Evolutionary conservation across 331 rosid genomes (phyloP).

Genomic region (Quercus phellos): DNA sequence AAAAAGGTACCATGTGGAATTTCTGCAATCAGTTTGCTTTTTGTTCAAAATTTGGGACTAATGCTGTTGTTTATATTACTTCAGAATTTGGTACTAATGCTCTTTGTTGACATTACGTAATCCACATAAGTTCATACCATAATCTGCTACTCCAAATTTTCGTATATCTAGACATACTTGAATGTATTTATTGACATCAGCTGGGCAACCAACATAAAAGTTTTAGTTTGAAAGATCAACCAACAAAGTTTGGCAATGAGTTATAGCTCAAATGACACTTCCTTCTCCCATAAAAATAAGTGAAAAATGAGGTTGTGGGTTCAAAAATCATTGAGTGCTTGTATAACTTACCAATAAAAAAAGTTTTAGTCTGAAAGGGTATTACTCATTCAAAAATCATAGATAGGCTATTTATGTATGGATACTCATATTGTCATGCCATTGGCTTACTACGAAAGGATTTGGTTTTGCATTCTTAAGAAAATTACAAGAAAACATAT

Average conservation of each 20-base stretch:
- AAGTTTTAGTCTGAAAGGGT: background rate
- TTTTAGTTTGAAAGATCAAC: background rate
- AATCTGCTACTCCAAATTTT: background rate
- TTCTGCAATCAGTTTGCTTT: background rate
- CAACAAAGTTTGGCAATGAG: too few species aligned
- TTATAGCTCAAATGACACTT: too few species aligned
- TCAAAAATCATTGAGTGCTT: too few species aligned
- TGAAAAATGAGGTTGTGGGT: too few species aligned
- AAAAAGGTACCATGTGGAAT: background rate
- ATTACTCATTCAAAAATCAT: background rate
- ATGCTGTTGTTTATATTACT: background rate
- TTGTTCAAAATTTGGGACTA: background rate
- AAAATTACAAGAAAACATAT: background rate
- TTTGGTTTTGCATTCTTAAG: background rate
- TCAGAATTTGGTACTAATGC: background rate
- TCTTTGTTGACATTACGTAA: background rate
- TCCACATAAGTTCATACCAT: background rate
- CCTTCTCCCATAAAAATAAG: too few species aligned
- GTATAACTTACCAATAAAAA: background rate
- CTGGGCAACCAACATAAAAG: background rate
- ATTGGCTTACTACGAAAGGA: background rate
- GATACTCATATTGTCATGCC: background rate
- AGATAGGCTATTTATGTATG: background rate
- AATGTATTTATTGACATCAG: background rate
- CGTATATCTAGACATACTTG: background rate